Conservation (phyloP, 129 eudicot genomes). For the Pittosporum tobira region DNA sequence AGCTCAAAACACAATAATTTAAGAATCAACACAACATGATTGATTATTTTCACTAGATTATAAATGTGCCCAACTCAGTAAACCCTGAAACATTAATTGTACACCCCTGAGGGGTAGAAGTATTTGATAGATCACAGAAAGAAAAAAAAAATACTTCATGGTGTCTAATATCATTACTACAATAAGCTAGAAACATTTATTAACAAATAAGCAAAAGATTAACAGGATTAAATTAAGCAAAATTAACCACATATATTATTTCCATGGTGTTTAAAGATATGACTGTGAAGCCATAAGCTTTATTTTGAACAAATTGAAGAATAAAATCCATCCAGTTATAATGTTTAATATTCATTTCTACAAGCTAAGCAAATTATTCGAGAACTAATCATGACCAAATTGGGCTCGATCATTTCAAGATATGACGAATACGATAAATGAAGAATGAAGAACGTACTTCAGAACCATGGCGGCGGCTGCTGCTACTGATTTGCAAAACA, state of each 20-base stretch:
- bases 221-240: not conserved
- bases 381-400: not conserved
- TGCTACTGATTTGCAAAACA: not conserved
- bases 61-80: not conserved
- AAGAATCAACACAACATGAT: not conserved
- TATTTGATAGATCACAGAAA: not conserved
- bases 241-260: not conserved
- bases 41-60: not conserved
- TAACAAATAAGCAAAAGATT: not conserved
- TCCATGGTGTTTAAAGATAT: not conserved
- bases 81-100: not conserved
- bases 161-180: not conserved
- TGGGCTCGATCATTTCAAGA: too few species aligned
- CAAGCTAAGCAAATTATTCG: not conserved
- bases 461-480: constrained; percentile 58
- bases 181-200: not conserved
- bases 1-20: too few species aligned
- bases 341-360: not conserved
- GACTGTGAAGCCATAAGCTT: constrained; percentile 2
- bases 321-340: not conserved
- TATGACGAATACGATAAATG: not conserved
- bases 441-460: constrained; percentile 26
- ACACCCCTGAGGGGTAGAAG: not conserved
- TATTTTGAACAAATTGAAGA: not conserved
- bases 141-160: not conserved